phyloP scores from a whole-genome alignment of 352 stramenopile species.

The Globisporangium irregulare region DNA sequence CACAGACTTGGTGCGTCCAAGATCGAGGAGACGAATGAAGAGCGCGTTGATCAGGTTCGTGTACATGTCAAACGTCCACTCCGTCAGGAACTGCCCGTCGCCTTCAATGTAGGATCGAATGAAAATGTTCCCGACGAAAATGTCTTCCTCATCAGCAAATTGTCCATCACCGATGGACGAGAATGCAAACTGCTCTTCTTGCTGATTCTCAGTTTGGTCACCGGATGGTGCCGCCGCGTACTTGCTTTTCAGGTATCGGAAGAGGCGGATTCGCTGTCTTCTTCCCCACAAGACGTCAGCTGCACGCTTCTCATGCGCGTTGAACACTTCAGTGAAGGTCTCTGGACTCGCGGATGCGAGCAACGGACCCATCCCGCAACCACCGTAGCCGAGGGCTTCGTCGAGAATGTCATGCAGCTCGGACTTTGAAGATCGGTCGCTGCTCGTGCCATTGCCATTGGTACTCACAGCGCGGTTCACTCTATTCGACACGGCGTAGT shows the following conservation, averaged over 20 bases:
- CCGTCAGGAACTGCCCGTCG: conserved; percentile 71
- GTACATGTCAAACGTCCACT: conserved; percentile 78
- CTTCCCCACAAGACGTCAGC: conserved; percentile 77
- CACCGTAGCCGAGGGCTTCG: conserved; percentile 64
- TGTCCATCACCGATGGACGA: conserved; percentile 14
- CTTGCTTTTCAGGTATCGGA: conserved; percentile 62
- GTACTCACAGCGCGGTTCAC: conserved; percentile 8
- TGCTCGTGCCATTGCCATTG: conserved; percentile 6
- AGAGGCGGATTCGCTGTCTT: conserved; percentile 52
- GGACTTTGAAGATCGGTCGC: conserved; percentile 21
- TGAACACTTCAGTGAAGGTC: conserved; percentile 66
- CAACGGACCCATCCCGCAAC: conserved; percentile 65
- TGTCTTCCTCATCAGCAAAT: conserved; percentile 46
- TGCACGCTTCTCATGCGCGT: conserved; percentile 60
- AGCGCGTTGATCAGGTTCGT: conserved; percentile 58
- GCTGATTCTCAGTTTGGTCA: conserved; percentile 23
- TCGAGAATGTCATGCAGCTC: conserved; percentile 66
- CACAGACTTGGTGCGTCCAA: conserved; percentile 51
- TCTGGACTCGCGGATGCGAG: conserved; percentile 42
- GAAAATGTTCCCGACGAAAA: conserved; percentile 83
- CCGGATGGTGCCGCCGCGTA: conserved; percentile 36
- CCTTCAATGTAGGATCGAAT: conserved; percentile 78
- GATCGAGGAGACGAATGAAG: conserved; percentile 47
- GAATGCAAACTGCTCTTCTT: conserved; percentile 24
- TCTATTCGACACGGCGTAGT: conserved; percentile 23